Evolutionary conservation across 129 eudicot species (phyloP).

Genomic region (Gnaphalium uliginosum): DNA sequence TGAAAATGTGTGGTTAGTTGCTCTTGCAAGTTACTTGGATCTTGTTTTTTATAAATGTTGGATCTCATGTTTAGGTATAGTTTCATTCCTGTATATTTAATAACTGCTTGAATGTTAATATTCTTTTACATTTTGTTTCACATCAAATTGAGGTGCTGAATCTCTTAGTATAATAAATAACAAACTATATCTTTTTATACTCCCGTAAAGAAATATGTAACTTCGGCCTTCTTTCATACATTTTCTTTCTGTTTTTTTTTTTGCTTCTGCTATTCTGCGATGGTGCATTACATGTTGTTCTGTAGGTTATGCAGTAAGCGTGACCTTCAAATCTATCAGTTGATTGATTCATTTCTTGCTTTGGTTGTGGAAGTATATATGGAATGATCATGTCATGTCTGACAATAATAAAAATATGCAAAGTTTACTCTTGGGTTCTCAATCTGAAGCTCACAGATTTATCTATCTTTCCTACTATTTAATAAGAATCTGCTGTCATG

Average conservation of each 20-base stretch:
- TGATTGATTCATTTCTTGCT: neutral
- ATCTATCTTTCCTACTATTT: too few relatives aligned
- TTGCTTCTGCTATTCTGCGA: neutral
- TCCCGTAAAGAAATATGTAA: neutral
- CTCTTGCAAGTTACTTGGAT: neutral
- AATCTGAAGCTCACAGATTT: neutral
- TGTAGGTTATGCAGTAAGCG: neutral
- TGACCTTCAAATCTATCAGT: neutral
- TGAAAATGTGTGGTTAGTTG: neutral
- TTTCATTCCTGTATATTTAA: neutral
- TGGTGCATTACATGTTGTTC: neutral
- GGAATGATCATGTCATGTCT: neutral
- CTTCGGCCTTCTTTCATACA: neutral
- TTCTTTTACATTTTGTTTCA: constrained; percentile 1
- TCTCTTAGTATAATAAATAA: neutral
- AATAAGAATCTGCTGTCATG: too few relatives aligned
- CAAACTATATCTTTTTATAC: neutral
- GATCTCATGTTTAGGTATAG: too few relatives aligned
- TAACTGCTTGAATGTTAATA: neutral
- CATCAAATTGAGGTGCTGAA: neutral
- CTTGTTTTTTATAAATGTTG: neutral
- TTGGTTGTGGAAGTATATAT: neutral
- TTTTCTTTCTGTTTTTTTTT: neutral
- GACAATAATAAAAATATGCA: neutral
- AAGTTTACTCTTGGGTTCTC: neutral